A percentile compares a stretch with the other conserved stretches of the same genome.
Conservation (phyloP, 1,139 yeast genomes). For the Protomyces gravidus region DNA sequence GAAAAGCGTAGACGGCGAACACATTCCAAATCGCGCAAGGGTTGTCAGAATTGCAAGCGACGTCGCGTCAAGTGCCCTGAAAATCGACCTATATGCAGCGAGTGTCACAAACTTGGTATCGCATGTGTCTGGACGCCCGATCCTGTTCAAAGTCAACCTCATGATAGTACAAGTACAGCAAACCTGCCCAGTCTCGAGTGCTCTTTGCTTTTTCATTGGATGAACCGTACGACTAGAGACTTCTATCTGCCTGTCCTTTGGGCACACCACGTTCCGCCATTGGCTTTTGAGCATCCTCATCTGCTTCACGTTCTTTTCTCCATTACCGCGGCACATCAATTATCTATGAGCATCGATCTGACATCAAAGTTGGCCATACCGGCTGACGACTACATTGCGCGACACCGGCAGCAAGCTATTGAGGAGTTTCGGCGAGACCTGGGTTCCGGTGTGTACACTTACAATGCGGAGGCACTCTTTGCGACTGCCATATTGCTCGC, state of each 20-base stretch:
- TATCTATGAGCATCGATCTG: constrained; percentile 8
- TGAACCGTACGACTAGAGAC: constrained; percentile 1
- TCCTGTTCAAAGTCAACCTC: neutral
- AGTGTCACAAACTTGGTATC: constrained; percentile 20
- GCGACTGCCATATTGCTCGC: constrained; percentile 23
- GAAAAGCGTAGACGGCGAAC: constrained; percentile 33
- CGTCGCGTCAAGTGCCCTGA: constrained; percentile 51
- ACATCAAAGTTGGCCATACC: constrained; percentile 20
- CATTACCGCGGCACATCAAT: constrained; percentile 21
- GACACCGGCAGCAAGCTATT: constrained; percentile 16
- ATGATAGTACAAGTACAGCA: neutral
- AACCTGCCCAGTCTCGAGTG: constrained; percentile 15
- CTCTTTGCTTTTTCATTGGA: constrained; percentile 22
- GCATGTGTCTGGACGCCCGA: constrained; percentile 15
- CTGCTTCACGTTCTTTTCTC: constrained; percentile 18
- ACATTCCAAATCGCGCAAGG: constrained; percentile 37
- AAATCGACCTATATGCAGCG: constrained; percentile 40
- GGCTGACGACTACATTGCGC: constrained; percentile 17
- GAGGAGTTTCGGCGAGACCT: constrained; percentile 16
- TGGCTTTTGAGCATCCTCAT: constrained; percentile 18
- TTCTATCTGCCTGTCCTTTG: constrained; percentile 14
- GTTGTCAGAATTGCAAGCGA: constrained; percentile 48
- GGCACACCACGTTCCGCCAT: constrained; percentile 12
- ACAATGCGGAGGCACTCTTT: constrained; percentile 22
- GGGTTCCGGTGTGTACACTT: constrained; percentile 3